These are phyloP conservation scores for Tricholoma saponaceum DNA, from an alignment of 768 basidiomycete species.

Conservation along the genomic window DNA sequence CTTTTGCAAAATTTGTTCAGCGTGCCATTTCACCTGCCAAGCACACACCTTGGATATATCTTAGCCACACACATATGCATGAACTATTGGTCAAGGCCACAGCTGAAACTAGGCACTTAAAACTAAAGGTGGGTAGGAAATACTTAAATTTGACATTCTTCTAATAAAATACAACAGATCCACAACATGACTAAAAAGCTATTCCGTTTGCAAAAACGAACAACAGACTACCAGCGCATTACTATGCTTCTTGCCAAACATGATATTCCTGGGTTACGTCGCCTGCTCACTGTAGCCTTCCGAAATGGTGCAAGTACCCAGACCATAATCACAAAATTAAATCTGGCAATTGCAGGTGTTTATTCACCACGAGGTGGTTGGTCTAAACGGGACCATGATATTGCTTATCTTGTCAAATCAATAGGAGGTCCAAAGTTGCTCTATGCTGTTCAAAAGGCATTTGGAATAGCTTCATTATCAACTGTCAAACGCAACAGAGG, in stretches of 20 bases:
- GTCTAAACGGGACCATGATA: constrained; percentile 18
- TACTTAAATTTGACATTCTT: no score
- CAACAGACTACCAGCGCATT: no score
- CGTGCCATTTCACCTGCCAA: neutral
- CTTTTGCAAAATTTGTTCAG: neutral
- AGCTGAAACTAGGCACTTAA: no score
- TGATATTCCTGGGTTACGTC: constrained; percentile 8
- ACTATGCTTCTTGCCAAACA: neutral
- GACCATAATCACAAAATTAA: neutral
- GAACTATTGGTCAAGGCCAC: no score
- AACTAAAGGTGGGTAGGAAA: no score
- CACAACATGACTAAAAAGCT: no score
- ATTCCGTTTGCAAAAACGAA: no score
- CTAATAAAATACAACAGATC: no score
- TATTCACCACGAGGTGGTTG: constrained; percentile 12
- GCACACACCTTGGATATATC: neutral
- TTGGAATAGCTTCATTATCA: constrained; percentile 15
- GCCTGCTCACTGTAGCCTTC: constrained; percentile 5
- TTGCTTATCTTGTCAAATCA: constrained; percentile 23
- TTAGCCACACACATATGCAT: neutral
- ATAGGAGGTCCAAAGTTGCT: constrained; percentile 21
- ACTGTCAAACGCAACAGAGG: constrained; percentile 9
- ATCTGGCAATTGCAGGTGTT: neutral
- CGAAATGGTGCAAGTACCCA: neutral
- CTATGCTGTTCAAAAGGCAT: constrained; percentile 20